Evolutionary conservation across 2,329 filamentous ascomycete genomes (phyloP).

Genomic region (Arachnomyces sp.): DNA sequence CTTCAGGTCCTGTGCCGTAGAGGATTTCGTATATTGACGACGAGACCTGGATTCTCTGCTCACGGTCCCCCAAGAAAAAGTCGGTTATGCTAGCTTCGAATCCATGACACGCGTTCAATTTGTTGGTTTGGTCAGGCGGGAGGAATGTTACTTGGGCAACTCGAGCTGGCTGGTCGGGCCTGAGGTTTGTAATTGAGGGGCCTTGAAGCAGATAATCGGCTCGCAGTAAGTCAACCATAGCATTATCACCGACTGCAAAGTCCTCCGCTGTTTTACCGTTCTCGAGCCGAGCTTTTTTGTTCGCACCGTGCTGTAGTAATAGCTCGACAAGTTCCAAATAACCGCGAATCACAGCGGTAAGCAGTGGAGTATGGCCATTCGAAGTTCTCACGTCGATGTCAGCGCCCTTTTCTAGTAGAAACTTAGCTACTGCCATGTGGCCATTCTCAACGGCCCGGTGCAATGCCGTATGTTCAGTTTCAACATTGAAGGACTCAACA

Average conservation of each 20-base stretch:
- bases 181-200: constrained; percentile 2
- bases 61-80: constrained; percentile 3
- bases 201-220: constrained; percentile 7
- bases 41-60: constrained; percentile 3
- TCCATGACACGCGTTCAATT: constrained; percentile 2
- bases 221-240: constrained; percentile 5
- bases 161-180: background rate
- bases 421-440: background rate
- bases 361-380: constrained; percentile 1
- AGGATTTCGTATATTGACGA: constrained; percentile 3
- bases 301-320: constrained; percentile 8
- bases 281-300: constrained; percentile 5
- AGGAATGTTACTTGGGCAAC: constrained; percentile 1
- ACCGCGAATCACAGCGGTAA: constrained; percentile 4
- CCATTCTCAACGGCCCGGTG: constrained; percentile 1
- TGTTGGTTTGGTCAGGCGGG: background rate
- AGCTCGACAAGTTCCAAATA: constrained; percentile 4
- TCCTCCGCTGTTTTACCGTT: constrained; percentile 5
- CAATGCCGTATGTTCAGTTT: constrained; percentile 2
- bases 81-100: constrained; percentile 4
- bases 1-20: constrained; percentile 3
- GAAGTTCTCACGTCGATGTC: constrained; percentile 3
- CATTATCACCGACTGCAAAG: background rate
- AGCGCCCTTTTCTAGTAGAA: background rate
- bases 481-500: constrained; percentile 2